phyloP scores from a whole-genome alignment of 2,329 filamentous ascomycete genomes.

The Neocatenulostroma microsporum region DNA sequence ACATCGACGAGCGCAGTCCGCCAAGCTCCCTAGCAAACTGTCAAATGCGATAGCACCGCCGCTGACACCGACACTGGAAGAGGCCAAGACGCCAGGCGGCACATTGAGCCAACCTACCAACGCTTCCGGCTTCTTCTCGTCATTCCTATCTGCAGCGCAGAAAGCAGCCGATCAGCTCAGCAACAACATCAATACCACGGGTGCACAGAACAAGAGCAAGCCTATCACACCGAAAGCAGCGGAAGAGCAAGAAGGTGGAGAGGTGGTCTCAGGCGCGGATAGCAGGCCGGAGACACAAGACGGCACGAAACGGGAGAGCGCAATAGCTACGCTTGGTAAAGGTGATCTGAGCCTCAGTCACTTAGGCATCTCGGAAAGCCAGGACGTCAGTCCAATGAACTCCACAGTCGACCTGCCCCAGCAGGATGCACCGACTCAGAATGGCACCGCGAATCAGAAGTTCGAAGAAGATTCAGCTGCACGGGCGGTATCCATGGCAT shows the following conservation, averaged over 20 bases:
- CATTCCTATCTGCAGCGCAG: constrained; percentile 85
- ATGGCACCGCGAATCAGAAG: constrained; percentile 49
- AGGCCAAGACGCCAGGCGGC: constrained; percentile 52
- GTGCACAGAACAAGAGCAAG: constrained; percentile 43
- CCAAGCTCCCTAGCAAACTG: constrained; percentile 65
- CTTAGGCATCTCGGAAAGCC: constrained; percentile 61
- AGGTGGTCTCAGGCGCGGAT: constrained; percentile 32
- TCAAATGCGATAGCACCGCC: constrained; percentile 67
- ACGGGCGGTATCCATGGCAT: constrained; percentile 55
- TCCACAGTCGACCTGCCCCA: constrained; percentile 54
- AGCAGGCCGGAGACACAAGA: constrained; percentile 31
- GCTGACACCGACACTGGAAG: constrained; percentile 69
- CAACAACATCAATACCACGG: constrained; percentile 61
- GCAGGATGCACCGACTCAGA: constrained; percentile 33
- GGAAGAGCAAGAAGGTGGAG: constrained; percentile 29
- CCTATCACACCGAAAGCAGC: constrained; percentile 9
- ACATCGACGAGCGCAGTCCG: constrained; percentile 26
- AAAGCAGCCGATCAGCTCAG: constrained; percentile 74
- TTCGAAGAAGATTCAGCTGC: constrained; percentile 53
- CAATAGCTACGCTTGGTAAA: constrained; percentile 79
- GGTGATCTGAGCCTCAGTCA: constrained; percentile 86
- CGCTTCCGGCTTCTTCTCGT: constrained; percentile 74
- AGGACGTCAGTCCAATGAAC: constrained; percentile 49
- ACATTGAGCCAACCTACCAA: constrained; percentile 41
- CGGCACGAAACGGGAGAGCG: constrained; percentile 56